A percentile compares a stretch with the other conserved stretches of the same genome.
Conservation (phyloP, 371 early-diverging fungal species). For the Rhizopus stolonifer region DNA sequence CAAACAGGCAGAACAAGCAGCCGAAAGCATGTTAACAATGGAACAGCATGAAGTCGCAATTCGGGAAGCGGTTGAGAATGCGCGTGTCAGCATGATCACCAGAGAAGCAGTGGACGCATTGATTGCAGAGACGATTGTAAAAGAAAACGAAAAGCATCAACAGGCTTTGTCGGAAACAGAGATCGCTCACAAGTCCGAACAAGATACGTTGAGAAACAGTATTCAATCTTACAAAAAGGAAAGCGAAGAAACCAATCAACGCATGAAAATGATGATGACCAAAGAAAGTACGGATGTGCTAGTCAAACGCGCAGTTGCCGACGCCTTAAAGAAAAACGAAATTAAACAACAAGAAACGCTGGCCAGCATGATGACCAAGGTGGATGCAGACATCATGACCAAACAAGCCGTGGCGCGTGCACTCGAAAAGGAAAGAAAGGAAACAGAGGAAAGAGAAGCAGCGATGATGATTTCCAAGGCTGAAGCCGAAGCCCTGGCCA, state of each 20-base stretch:
- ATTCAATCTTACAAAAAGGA: conserved; percentile 21
- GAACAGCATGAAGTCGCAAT: too few species aligned
- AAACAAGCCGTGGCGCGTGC: conserved; percentile 18
- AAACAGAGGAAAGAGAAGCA: conserved; percentile 17
- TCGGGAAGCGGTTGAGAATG: conserved; percentile 11
- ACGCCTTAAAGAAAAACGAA: conserved; percentile 10
- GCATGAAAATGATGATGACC: conserved; percentile 16
- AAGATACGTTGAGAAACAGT: conserved; percentile 1
- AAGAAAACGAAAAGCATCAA: background rate
- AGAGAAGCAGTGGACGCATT: background rate
- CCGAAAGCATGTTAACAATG: background rate
- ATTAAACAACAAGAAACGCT: conserved; percentile 13
- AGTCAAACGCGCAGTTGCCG: conserved; percentile 18
- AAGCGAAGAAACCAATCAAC: conserved; percentile 7
- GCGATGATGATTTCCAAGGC: conserved; percentile 27
- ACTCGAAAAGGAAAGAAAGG: conserved; percentile 20
- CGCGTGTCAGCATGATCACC: background rate
- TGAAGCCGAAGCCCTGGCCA: conserved; percentile 24
- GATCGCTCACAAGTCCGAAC: background rate
- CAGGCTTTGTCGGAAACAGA: background rate
- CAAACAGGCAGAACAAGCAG: background rate
- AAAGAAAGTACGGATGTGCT: conserved; percentile 20
- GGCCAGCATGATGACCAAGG: conserved; percentile 19
- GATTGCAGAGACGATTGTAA: background rate
- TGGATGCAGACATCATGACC: conserved; percentile 10